Conservation (phyloP, 306 rosid species). For the Acacia melanoxylon region DNA sequence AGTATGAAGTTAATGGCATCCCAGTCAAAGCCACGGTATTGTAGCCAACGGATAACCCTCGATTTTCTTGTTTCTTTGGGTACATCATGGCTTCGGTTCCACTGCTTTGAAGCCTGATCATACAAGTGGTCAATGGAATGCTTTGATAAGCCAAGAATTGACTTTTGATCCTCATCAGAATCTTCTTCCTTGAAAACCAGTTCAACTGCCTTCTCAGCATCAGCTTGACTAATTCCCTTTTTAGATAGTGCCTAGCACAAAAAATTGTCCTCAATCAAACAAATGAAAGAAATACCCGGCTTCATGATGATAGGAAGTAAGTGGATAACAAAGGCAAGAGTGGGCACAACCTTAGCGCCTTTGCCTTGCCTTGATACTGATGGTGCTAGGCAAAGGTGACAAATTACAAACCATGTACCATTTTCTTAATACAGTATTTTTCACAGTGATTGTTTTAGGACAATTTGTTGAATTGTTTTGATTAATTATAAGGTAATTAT, state of each 20-base stretch:
- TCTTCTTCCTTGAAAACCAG: slow-evolving; percentile 53
- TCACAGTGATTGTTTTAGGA: not conserved
- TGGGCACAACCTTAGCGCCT: not conserved
- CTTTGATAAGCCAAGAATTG: slow-evolving; percentile 43
- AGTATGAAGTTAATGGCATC: slow-evolving; percentile 42
- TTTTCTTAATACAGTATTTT: not conserved
- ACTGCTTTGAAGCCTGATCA: slow-evolving; percentile 82
- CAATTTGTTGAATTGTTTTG: not conserved
- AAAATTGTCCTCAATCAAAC: slow-evolving; percentile 27
- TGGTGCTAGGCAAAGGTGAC: not conserved
- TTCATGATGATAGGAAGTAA: slow-evolving; percentile 27
- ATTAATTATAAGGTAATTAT: not conserved
- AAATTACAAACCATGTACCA: not conserved
- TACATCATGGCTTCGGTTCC: slow-evolving; percentile 63
- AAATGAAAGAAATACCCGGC: not conserved
- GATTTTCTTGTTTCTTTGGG: slow-evolving; percentile 71
- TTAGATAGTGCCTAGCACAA: slow-evolving; percentile 73
- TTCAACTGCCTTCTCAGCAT: slow-evolving; percentile 75
- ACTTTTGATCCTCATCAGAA: slow-evolving; percentile 39
- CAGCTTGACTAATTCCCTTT: slow-evolving; percentile 79
- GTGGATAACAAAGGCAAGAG: not conserved
- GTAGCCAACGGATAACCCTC: slow-evolving; percentile 63
- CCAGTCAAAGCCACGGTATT: slow-evolving; percentile 63
- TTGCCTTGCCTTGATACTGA: slow-evolving; percentile 12
- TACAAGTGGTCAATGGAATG: slow-evolving; percentile 60